Evolutionary conservation across 805 yeast species (phyloP), one percentile per base, ranked within the genome.

Genomic region (Candida ovalis): DNA sequence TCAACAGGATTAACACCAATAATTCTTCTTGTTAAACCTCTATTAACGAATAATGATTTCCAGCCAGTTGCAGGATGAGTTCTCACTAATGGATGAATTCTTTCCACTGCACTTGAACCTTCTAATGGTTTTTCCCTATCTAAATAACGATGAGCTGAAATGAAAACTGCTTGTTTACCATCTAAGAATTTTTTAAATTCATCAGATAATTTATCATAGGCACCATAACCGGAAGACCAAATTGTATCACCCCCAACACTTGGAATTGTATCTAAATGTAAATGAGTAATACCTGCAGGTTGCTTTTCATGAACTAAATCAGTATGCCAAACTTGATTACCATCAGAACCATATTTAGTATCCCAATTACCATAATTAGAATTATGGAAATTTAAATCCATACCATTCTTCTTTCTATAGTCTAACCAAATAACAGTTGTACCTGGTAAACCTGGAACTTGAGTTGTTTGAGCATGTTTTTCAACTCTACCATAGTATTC

Each of bases 61-160:
- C 79, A 71, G 42, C 83, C 83, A 22, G 85, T 80, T n/a, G 74
- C 81, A 10, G 86, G 86, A 55, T 81, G 84, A 38, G 83, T 77
- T 64, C 84, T 73, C 23, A 81, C 73, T 22, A 81, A 52, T 2
- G 84, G 85, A 62, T 81, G 86, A 50, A 73, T 77, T 58, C 82
- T 71, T 53, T 72, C 79, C 45, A 79, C 68, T 48, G 71, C 69
- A 43, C 69, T 68, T 18, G 72, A 73, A 13, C 76, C 74, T 42
- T 62, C 62, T 23, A 77, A 67, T 18, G 78, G 80, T 18, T 69
- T 67, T 15, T 70, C 58, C 21, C 71, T 48, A 59, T 68, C 67
- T 46, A 68, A 47, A 53, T 70, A 72, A 19, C 54, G 53, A 53
- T 72, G 73, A 12, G 71, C 73, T 5, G 73, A 66, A 40, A 61